These are phyloP conservation scores for Exophiala sideris DNA, from an alignment of 2,329 filamentous ascomycete species.

Conservation along the genomic window DNA sequence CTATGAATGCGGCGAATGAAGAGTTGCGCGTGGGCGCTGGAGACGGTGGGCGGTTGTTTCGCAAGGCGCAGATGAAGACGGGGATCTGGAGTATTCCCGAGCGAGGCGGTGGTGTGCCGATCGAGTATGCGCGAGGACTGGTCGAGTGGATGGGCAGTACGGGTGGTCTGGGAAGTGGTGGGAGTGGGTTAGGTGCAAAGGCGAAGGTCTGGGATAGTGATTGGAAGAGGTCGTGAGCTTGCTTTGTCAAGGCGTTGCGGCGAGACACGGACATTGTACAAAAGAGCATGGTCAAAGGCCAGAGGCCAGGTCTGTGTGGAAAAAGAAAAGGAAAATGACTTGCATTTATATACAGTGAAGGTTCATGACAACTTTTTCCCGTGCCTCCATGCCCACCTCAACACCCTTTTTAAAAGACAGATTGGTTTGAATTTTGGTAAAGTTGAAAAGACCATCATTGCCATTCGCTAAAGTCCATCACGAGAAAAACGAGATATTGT, in stretches of 20 bases:
- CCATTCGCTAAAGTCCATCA: conserved; percentile 15
- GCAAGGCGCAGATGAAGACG: conserved; percentile 87
- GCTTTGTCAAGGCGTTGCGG: not conserved
- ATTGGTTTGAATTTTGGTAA: not conserved
- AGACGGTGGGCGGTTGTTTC: conserved; percentile 64
- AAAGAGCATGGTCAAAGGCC: not conserved
- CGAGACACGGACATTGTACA: not conserved
- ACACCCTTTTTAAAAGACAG: conserved; percentile 1
- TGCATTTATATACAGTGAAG: too few relatives aligned
- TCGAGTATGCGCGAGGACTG: conserved; percentile 74
- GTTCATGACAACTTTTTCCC: too few relatives aligned
- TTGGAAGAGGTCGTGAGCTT: conserved; percentile 63
- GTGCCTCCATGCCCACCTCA: not conserved
- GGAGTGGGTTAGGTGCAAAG: conserved; percentile 54
- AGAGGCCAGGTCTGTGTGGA: not conserved
- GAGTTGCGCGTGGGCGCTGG: conserved; percentile 60
- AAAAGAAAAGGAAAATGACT: not conserved
- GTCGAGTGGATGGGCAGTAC: conserved; percentile 27
- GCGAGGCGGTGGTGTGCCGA: conserved; percentile 65
- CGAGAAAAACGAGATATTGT: conserved; percentile 1
- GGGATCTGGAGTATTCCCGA: conserved; percentile 63
- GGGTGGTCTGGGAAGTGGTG: conserved; percentile 63
- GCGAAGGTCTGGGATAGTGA: conserved; percentile 82
- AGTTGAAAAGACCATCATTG: conserved; percentile 5
- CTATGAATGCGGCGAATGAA: conserved; percentile 83